Evolutionary conservation across 1,284 basidiomycete species (phyloP), one percentile per base, ranked within the genome.

Genomic region (Mycosarcoma mackinlayi): DNA sequence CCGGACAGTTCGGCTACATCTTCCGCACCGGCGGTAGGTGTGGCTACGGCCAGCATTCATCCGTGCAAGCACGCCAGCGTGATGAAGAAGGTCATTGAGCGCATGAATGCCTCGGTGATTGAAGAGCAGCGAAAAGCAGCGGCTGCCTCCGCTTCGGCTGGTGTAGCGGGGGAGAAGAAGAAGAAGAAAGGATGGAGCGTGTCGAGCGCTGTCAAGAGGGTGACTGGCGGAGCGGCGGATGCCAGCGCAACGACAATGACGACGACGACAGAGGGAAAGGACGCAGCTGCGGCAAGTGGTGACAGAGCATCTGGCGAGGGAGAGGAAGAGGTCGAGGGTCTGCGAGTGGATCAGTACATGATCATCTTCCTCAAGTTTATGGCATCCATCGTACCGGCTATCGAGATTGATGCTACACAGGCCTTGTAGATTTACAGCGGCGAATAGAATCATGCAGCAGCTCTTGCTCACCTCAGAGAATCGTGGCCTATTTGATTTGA

Each of bases 81-180:
- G 53, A 99, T 99, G 96, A 97, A 96, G 87, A 98, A 98, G 84
- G 93, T 98, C 72, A 97, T 98, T 79, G 94, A 97, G 83, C 88
- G 94, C 54, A 98, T 98, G 94, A 96, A 98, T 84, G 89, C 65
- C 1, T 76, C 69, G 21, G 80, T 84, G 16, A 63, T 78, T 18
- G 80, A 83, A 48, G 69, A 78, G 52, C 89, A 83, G 89, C 76
- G 73, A 55, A 82, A 56, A 41, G 60, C 61, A 1, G 57, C 48
- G 0, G 66, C 63, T n/a, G 73, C 55, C 19, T 73, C 70, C 18
- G 57, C 52, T 25, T 56, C 21, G 4, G 33, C 39, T 24, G 58
- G 27, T n/a, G 38, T 30, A 5, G 38, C 30, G 21, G 27, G 24
- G 13, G 69, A 49, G 18, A 78, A 83, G 14, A 87, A 87, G 84